Evolutionary conservation across 2,329 filamentous ascomycete species (phyloP).

Genomic region (Fusarium torulosum): DNA sequence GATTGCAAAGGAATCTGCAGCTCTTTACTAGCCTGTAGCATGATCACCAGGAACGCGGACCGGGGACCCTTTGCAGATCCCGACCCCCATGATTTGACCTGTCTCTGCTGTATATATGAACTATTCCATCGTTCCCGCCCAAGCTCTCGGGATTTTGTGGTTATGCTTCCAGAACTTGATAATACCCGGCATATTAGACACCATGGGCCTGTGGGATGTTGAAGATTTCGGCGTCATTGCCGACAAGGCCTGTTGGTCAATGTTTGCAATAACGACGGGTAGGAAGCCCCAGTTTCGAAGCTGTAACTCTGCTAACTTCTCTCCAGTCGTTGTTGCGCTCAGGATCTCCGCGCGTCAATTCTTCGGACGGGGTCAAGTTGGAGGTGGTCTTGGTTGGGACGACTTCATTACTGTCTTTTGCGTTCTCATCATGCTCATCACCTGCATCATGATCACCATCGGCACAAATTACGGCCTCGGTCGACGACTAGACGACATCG

Average conservation of each 20-base stretch:
- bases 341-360: constrained; percentile 38
- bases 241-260: constrained; percentile 45
- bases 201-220: constrained; percentile 40
- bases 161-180: background rate
- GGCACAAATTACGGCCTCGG: constrained; percentile 45
- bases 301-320: background rate
- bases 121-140: background rate
- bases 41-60: constrained; percentile 6
- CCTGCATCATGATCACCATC: constrained; percentile 42
- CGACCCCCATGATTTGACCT: background rate
- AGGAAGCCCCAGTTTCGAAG: background rate
- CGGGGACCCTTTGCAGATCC: constrained; percentile 1
- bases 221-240: constrained; percentile 43
- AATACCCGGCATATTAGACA: background rate
- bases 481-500: constrained; percentile 19
- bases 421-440: constrained; percentile 38
- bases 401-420: constrained; percentile 44
- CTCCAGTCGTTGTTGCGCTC: constrained; percentile 39
- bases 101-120: background rate
- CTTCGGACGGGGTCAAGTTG: constrained; percentile 36
- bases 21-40: background rate
- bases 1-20: too few relatives aligned
- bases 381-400: constrained; percentile 43
- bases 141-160: background rate
- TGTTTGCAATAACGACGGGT: constrained; percentile 43